phyloP scores from a whole-genome alignment of 1,284 basidiomycete genomes.

The Trametes pubescens region DNA sequence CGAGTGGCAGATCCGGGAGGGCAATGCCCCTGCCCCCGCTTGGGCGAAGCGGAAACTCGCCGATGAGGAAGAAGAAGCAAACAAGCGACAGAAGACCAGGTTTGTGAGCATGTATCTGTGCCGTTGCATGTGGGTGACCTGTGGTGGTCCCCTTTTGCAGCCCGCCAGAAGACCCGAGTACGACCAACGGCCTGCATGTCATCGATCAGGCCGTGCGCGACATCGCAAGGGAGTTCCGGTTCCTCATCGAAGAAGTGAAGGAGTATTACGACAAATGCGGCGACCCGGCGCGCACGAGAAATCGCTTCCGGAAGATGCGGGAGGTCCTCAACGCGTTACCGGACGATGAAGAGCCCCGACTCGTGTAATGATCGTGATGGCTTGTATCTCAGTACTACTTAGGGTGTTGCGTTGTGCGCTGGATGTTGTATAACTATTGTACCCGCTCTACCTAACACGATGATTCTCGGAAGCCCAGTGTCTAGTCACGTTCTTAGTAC shows the following conservation, averaged over 20 bases:
- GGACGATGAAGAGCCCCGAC: constrained; percentile 36
- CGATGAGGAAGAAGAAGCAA: constrained; percentile 44
- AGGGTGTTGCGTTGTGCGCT: neutral
- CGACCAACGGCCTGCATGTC: constrained; percentile 53
- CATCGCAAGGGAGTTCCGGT: constrained; percentile 70
- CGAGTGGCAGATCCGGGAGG: constrained; percentile 72
- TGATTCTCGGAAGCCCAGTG: neutral
- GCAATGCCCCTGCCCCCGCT: constrained; percentile 64
- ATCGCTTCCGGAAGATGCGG: constrained; percentile 72
- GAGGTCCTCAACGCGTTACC: constrained; percentile 53
- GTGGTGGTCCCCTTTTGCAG: constrained; percentile 5
- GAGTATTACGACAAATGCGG: constrained; percentile 76
- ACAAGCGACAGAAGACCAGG: constrained; percentile 42
- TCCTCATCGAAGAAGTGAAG: constrained; percentile 75
- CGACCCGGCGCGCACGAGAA: constrained; percentile 68
- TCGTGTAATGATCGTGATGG: neutral
- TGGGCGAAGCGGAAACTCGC: constrained; percentile 69
- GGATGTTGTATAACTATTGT: constrained; percentile 24
- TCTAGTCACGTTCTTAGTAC: neutral
- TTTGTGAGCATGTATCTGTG: constrained; percentile 29
- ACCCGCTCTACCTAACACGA: neutral
- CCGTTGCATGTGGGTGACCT: neutral
- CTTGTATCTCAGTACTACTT: neutral
- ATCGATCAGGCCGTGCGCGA: constrained; percentile 67
- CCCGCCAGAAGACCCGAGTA: constrained; percentile 11